Conservation (phyloP, 108 stramenopile genomes). For the Cyclotella sp. region DNA sequence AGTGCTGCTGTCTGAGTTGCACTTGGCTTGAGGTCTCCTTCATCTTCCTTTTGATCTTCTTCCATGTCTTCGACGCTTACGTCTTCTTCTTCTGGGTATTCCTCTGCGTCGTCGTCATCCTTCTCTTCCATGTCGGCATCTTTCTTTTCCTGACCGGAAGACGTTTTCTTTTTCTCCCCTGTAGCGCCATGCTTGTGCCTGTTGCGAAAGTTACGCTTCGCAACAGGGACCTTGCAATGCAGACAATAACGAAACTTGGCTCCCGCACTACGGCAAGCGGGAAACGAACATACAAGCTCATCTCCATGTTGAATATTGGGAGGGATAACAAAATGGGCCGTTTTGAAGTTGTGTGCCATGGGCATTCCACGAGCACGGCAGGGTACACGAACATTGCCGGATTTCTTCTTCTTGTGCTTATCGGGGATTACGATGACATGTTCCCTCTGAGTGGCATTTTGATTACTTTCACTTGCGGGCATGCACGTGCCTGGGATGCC, state of each 20-base stretch:
- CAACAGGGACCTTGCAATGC: conserved; percentile 77
- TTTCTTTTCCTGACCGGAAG: conserved; percentile 1
- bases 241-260: conserved; percentile 84
- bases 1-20: background rate
- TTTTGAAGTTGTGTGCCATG: conserved; percentile 89
- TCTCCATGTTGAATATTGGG: conserved; percentile 85
- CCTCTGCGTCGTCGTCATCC: conserved; percentile 20
- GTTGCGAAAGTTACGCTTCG: conserved; percentile 83
- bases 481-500: background rate
- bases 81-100: conserved; percentile 8
- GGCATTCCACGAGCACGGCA: conserved; percentile 88
- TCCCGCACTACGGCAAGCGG: conserved; percentile 77
- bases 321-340: conserved; percentile 86
- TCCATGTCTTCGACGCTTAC: background rate
- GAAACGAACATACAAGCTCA: conserved; percentile 83
- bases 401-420: conserved; percentile 43
- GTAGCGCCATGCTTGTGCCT: conserved; percentile 72
- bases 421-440: conserved; percentile 39
- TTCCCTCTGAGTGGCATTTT: conserved; percentile 26
- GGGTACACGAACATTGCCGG: conserved; percentile 56
- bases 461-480: conserved; percentile 16
- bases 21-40: conserved; percentile 30
- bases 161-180: conserved; percentile 2
- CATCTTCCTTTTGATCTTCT: background rate
- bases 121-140: conserved; percentile 1